Evolutionary conservation across 257 asterid species (phyloP).

Genomic region (Cinchona pubescens): DNA sequence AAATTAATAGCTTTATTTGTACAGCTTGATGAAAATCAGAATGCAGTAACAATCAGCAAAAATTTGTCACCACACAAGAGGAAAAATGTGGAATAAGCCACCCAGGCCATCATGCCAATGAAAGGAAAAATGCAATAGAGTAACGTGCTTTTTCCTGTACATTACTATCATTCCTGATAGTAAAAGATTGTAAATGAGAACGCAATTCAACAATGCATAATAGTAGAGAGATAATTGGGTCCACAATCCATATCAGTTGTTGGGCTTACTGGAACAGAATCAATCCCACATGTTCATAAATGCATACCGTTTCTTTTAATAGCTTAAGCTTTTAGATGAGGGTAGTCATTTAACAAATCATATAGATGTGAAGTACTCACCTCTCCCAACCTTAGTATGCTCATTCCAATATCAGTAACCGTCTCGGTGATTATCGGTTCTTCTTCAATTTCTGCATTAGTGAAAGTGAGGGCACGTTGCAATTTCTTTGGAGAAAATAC

Average conservation of each 20-base stretch:
- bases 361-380: constrained; percentile 30
- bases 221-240: not conserved
- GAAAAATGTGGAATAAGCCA: not conserved
- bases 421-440: constrained; percentile 42
- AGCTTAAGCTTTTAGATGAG: not conserved
- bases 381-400: constrained; percentile 38
- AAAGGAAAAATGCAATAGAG: no score
- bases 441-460: constrained; percentile 83
- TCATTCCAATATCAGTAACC: constrained; percentile 25
- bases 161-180: not conserved
- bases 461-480: constrained; percentile 85
- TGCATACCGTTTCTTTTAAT: no score
- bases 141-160: not conserved
- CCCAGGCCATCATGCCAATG: not conserved
- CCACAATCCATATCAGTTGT: not conserved
- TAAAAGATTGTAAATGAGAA: no score
- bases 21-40: not conserved
- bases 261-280: not conserved
- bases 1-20: not conserved
- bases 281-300: not conserved
- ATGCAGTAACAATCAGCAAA: not conserved
- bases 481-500: constrained; percentile 74
- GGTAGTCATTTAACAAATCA: not conserved
- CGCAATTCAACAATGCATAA: no score
- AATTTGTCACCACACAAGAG: no score